phyloP scores from a whole-genome alignment of 192 early-diverging fungal genomes.

The Linnemannia hyalina region DNA sequence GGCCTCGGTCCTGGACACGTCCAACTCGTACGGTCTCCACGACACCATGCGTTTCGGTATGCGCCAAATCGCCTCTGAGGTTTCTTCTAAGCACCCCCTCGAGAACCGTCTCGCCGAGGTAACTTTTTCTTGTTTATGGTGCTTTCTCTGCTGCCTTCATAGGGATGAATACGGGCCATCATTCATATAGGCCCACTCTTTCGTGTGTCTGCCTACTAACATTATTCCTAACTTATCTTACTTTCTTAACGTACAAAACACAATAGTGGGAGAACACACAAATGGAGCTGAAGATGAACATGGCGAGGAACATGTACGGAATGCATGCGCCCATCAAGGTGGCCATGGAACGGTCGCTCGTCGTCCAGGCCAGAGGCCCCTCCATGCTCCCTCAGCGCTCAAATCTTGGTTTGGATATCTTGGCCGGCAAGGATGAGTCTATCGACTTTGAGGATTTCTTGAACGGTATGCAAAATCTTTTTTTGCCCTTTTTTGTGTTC shows the following conservation, averaged over 20 bases:
- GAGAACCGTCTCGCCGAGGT: conserved; percentile 81
- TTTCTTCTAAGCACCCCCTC: conserved; percentile 81
- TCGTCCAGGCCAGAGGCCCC: conserved; percentile 64
- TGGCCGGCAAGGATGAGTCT: conserved; percentile 87
- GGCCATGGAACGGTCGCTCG: conserved; percentile 89
- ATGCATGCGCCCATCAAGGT: conserved; percentile 93
- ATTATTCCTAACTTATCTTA: not conserved
- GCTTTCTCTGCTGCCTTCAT: too few relatives aligned
- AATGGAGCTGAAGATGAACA: conserved; percentile 80
- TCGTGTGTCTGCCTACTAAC: not conserved
- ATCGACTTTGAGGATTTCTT: conserved; percentile 94
- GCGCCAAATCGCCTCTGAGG: conserved; percentile 71
- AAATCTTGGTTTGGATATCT: conserved; percentile 83
- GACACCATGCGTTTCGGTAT: conserved; percentile 87
- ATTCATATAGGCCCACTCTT: too few relatives aligned
- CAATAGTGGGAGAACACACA: conserved; percentile 89
- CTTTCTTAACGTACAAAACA: not conserved
- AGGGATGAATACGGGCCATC: too few relatives aligned
- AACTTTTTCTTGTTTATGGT: conserved; percentile 11
- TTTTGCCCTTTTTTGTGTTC: not conserved
- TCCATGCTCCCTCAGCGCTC: conserved; percentile 69
- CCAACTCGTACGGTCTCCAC: conserved; percentile 80
- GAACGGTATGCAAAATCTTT: conserved; percentile 67
- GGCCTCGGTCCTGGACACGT: conserved; percentile 55
- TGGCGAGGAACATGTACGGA: conserved; percentile 87